A percentile compares a stretch with the other conserved stretches of the same genome.
Evolutionary conservation across 495 filamentous ascomycete species (phyloP).

Genomic region (Aspergillus olivimuriae): DNA sequence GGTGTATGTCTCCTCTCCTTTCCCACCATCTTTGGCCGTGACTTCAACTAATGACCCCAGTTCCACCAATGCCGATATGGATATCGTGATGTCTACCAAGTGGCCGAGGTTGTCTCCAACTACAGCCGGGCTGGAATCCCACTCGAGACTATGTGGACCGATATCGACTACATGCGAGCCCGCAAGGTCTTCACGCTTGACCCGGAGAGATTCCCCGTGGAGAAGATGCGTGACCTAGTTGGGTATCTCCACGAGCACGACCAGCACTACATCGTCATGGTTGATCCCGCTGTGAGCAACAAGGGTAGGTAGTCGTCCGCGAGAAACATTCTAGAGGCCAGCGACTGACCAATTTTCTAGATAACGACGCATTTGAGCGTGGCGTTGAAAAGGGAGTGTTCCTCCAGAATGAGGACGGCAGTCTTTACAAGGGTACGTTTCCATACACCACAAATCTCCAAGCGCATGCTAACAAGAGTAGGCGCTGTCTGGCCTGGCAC

Average conservation of each 20-base stretch:
- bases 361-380: slow-evolving; percentile 60
- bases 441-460: not conserved
- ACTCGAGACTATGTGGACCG: slow-evolving; percentile 85
- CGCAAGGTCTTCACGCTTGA: slow-evolving; percentile 71
- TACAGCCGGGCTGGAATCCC: slow-evolving; percentile 72
- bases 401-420: slow-evolving; percentile 57
- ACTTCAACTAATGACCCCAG: slow-evolving; percentile 14
- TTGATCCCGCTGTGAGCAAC: slow-evolving; percentile 67
- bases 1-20: slow-evolving; percentile 39
- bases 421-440: slow-evolving; percentile 54
- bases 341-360: slow-evolving; percentile 16
- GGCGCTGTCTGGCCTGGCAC: slow-evolving; percentile 81
- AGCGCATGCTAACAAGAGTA: slow-evolving; percentile 8
- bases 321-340: no score
- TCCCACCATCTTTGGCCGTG: not conserved
- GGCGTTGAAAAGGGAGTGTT: slow-evolving; percentile 59
- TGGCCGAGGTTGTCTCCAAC: slow-evolving; percentile 75
- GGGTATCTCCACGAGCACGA: slow-evolving; percentile 63
- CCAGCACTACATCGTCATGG: slow-evolving; percentile 82
- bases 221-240: slow-evolving; percentile 62
- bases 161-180: slow-evolving; percentile 73
- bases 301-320: slow-evolving; percentile 21
- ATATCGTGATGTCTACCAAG: slow-evolving; percentile 67
- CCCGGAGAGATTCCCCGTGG: slow-evolving; percentile 61
- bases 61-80: slow-evolving; percentile 83